Evolutionary conservation across 768 basidiomycete genomes (phyloP).

Genomic region (Boletus vermiculosoides): DNA sequence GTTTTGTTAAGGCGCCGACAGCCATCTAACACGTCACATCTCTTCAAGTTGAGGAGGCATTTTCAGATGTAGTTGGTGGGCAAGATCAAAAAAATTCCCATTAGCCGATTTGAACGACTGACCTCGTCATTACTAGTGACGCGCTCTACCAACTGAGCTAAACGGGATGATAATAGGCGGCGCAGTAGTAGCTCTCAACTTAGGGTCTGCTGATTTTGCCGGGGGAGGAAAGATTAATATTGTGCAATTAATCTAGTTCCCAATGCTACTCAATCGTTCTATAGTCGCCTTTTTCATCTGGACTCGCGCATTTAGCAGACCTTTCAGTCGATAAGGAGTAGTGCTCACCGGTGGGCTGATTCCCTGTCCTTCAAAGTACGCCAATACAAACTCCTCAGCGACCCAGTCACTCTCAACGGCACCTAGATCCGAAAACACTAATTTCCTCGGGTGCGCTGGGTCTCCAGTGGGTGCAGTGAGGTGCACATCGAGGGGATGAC

Average conservation of each 20-base stretch:
- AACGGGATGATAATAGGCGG: slow-evolving; percentile 25
- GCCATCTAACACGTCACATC: background rate
- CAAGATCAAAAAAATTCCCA: slow-evolving; percentile 30
- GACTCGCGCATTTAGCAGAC: background rate
- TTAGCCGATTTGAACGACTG: slow-evolving; percentile 66
- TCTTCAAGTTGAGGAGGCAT: background rate
- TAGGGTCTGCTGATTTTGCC: background rate
- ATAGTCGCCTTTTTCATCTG: slow-evolving; percentile 31
- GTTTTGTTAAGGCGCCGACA: background rate
- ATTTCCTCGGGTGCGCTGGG: slow-evolving; percentile 46
- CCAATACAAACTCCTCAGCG: slow-evolving; percentile 65
- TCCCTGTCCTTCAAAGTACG: slow-evolving; percentile 71
- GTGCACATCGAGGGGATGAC: slow-evolving; percentile 66
- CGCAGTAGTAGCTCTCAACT: background rate
- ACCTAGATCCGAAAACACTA: slow-evolving; percentile 74
- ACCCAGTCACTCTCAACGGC: slow-evolving; percentile 72
- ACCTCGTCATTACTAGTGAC: slow-evolving; percentile 72
- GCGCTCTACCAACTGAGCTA: slow-evolving; percentile 56
- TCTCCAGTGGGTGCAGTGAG: slow-evolving; percentile 52
- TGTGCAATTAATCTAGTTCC: slow-evolving; percentile 12
- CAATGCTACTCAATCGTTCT: slow-evolving; percentile 24
- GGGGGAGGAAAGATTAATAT: background rate
- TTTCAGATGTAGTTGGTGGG: background rate
- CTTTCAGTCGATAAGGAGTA: background rate
- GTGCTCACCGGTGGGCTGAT: slow-evolving; percentile 68